Evolutionary conservation across 1,284 basidiomycete species (phyloP), one percentile per base, ranked within the genome.

Genomic region (Hymenochaete sp.): DNA sequence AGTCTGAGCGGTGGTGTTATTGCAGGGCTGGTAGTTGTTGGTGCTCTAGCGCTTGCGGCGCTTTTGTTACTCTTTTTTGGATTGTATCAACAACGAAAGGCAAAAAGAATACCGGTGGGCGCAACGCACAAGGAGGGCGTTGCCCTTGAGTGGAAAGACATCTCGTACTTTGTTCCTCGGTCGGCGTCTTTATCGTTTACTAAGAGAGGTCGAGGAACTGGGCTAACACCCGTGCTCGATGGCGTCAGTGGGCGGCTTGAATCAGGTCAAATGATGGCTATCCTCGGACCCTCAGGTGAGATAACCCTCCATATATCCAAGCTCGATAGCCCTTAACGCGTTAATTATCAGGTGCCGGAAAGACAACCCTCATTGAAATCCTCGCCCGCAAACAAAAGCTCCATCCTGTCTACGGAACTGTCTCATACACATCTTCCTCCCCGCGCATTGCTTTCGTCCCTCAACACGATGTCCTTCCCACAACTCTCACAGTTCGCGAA

Each of bases 281-380:
- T 95, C 44, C 75, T 95, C 3, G 91, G 91, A 0, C 90, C 91
- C 1, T 89, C 81, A 59, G n/a, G n/a, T n/a, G n/a, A n/a, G n/a
- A n/a, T n/a, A n/a, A n/a, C n/a, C n/a, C n/a, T n/a, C n/a, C n/a
- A n/a, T n/a, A n/a, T n/a, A n/a, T n/a, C n/a, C n/a, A n/a, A n/a
- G n/a, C n/a, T n/a, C n/a, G n/a, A n/a, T n/a, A n/a, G n/a, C n/a
- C n/a, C n/a, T n/a, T n/a, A n/a, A n/a, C n/a, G n/a, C n/a, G n/a
- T n/a, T n/a, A n/a, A n/a, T n/a, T n/a, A n/a, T n/a, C n/a, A n/a
- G 88, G 85, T 73, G 84, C 87, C 8, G 87, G 87, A 36, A 91
- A 91, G 62, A 87, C 84, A 0, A 90, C 89, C 0, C 67, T 93
- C 22, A 78, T 92, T 13, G 90, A 93, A 57, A 77, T 93, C 25